phyloP scores from a whole-genome alignment of 345 rosid genomes.

The Boechera divaricarpa region DNA sequence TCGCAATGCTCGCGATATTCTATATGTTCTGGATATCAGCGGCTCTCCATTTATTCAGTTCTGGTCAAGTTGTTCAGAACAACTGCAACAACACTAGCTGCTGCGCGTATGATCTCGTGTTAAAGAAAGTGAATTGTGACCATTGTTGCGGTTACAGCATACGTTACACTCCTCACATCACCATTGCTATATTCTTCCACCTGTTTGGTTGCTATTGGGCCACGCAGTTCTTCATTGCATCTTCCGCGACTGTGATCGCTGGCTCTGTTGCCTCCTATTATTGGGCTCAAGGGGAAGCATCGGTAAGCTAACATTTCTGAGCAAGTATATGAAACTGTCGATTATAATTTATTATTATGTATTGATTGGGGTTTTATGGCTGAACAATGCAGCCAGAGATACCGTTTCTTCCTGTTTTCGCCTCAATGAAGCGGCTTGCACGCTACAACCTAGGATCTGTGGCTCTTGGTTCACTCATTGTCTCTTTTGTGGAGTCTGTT shows the following conservation, averaged over 20 bases:
- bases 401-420: slow-evolving; percentile 93
- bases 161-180: slow-evolving; percentile 91
- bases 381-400: slow-evolving; percentile 74
- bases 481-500: slow-evolving; percentile 89
- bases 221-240: slow-evolving; percentile 84
- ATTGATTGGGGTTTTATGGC: slow-evolving; percentile 24
- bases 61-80: slow-evolving; percentile 82
- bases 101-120: slow-evolving; percentile 82
- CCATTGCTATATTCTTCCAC: slow-evolving; percentile 87
- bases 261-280: slow-evolving; percentile 97
- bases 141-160: slow-evolving; percentile 88
- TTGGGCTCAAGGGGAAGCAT: slow-evolving; percentile 90
- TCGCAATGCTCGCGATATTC: slow-evolving; percentile 75
- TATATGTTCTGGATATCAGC: slow-evolving; percentile 97
- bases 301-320: slow-evolving; percentile 55
- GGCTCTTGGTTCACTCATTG: slow-evolving; percentile 90
- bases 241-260: slow-evolving; percentile 87
- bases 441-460: slow-evolving; percentile 91
- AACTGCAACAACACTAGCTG: slow-evolving; percentile 76
- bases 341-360: background rate
- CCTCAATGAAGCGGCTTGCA: slow-evolving; percentile 90
- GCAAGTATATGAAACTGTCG: background rate
- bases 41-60: slow-evolving; percentile 88
- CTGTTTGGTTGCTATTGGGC: slow-evolving; percentile 98
- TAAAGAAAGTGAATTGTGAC: slow-evolving; percentile 86